Evolutionary conservation across 345 rosid genomes (phyloP), one percentile per base, ranked within the genome.

Genomic region (Alliaria petiolata): DNA sequence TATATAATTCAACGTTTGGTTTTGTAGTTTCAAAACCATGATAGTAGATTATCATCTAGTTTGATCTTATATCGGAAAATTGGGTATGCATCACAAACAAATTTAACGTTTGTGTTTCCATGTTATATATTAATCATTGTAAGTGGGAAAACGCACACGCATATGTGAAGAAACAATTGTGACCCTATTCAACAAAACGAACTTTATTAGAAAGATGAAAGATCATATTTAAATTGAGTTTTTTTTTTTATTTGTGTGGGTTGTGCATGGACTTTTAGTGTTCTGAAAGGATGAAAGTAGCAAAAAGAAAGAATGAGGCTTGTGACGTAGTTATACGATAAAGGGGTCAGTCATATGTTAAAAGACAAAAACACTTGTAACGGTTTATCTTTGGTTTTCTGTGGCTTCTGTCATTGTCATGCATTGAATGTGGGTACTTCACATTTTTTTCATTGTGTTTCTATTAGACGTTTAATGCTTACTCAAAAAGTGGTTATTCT

Each of bases 301-400:
- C n/a, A n/a, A n/a, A n/a, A n/a, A n/a, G n/a, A n/a, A n/a, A n/a
- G n/a, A n/a, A n/a, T n/a, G n/a, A n/a, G n/a, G n/a, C n/a, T n/a
- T n/a, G 51, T 75, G 78, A 75, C 69, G 78, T 75, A 52, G 17
- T 33, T 42, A 75, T 14, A 38, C 63, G 78, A 67, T 75, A 68
- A 67, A 34, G 52, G 1, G 19, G 47, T 58, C 72, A 74, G 53
- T 15, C 59, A 42, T 16, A 28, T 58, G 31, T 59, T 44, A 61
- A 44, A 75, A 60, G 63, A 75, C 73, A 75, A 75, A 28, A 52
- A 67, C 11, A 75, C 63, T 69, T 31, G 75, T 47, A 76, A 76
- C 79, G 71, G 71, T 56, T 55, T 38, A 12, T 30, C 9, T 69
- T 15, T 30, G 22, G 25, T 54, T 45, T 58, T 55, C 1, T 75